These are phyloP conservation scores for Colletotrichum somersetense DNA, from an alignment of 2,329 filamentous ascomycete genomes.

Conservation along the genomic window DNA sequence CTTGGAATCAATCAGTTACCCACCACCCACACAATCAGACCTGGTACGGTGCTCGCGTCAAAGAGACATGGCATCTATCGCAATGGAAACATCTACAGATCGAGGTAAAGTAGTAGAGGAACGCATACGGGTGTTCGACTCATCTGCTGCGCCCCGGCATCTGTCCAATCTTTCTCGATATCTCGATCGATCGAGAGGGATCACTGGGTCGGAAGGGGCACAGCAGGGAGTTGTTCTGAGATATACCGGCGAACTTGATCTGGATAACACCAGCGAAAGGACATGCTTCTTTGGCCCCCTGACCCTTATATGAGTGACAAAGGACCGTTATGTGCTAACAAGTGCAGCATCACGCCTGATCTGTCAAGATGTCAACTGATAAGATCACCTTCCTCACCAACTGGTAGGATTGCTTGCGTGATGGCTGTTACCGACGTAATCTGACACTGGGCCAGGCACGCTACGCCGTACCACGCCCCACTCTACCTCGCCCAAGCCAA, in stretches of 20 bases:
- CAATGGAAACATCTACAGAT: conserved; percentile 53
- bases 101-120: conserved; percentile 62
- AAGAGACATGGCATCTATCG: conserved; percentile 48
- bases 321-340: conserved; percentile 59
- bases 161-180: conserved; percentile 30
- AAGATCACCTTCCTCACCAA: conserved; percentile 90
- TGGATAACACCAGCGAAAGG: conserved; percentile 90
- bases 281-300: conserved; percentile 77
- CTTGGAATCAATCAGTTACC: neutral
- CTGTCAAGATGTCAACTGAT: conserved; percentile 78
- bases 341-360: conserved; percentile 58
- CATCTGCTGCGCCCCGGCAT: conserved; percentile 26
- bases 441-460: conserved; percentile 69
- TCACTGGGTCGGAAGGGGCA: conserved; percentile 8
- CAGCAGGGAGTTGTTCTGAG: conserved; percentile 68
- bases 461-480: conserved; percentile 84
- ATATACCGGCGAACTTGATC: conserved; percentile 89
- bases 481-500: conserved; percentile 82
- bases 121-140: conserved; percentile 61
- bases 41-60: conserved; percentile 37
- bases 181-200: conserved; percentile 32
- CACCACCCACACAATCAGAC: neutral
- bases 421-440: conserved; percentile 8
- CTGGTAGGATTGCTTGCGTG: conserved; percentile 67
- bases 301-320: conserved; percentile 45